Conservation (phyloP, 2,329 filamentous ascomycete species). For the Rhexocercosporidium sp. region DNA sequence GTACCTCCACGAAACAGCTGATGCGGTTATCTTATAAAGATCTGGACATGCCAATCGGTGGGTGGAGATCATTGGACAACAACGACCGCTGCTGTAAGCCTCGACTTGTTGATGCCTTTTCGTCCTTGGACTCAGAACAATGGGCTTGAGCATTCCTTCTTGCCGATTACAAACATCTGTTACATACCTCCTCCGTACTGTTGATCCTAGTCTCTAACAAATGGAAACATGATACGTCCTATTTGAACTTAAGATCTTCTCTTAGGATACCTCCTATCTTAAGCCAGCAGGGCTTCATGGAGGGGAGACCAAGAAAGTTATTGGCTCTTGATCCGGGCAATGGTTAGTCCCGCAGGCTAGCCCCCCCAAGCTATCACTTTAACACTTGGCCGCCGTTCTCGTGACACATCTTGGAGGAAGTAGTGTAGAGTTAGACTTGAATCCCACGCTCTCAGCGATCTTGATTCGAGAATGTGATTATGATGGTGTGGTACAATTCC, state of each 20-base stretch:
- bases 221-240: too few relatives aligned
- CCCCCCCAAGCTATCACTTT: not conserved
- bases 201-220: too few relatives aligned
- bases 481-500: not conserved
- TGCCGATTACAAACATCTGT: too few relatives aligned
- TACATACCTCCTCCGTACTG: too few relatives aligned
- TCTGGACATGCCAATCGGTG: not conserved
- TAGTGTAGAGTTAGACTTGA: slow-evolving; percentile 14
- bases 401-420: slow-evolving; percentile 11
- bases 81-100: not conserved
- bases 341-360: not conserved
- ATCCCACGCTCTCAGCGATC: not conserved
- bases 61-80: not conserved
- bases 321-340: not conserved
- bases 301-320: not conserved
- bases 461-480: not conserved
- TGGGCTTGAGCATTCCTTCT: too few relatives aligned
- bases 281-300: not conserved
- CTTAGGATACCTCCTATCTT: not conserved
- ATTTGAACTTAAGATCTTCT: not conserved
- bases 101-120: too few relatives aligned
- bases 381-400: not conserved
- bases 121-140: too few relatives aligned
- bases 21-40: not conserved
- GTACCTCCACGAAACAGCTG: not conserved